These are phyloP conservation scores for Cantharellus cinnabarinus DNA, from an alignment of 768 basidiomycete species.

Conservation along the genomic window DNA sequence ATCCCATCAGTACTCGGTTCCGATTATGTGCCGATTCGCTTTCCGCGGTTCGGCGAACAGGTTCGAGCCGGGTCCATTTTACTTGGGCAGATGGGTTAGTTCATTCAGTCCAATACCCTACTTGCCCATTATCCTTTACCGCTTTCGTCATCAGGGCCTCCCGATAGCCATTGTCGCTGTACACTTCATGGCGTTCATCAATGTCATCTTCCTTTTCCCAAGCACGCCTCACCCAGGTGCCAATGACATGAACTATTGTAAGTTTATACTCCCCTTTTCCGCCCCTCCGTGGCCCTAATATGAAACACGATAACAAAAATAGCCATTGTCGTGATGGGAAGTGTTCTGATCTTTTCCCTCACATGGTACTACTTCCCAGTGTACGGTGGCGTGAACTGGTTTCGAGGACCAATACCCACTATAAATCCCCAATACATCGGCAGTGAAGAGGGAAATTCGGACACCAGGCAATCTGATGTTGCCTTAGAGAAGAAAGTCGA, in stretches of 20 bases:
- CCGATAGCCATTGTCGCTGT: constrained; percentile 35
- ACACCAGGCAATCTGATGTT: no score
- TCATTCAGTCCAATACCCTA: background rate
- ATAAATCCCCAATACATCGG: no score
- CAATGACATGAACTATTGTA: constrained; percentile 41
- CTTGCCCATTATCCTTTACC: background rate
- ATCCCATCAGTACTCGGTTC: constrained; percentile 22
- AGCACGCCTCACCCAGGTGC: constrained; percentile 25
- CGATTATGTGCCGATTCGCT: constrained; percentile 28
- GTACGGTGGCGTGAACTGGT: no score
- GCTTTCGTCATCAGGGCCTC: constrained; percentile 20
- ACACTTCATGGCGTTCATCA: constrained; percentile 44
- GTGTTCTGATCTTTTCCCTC: no score
- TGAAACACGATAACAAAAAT: no score
- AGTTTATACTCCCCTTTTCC: background rate
- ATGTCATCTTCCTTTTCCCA: constrained; percentile 45
- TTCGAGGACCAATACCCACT: no score
- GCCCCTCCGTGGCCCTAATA: no score
- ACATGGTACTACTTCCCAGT: no score
- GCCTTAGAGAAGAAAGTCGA: no score
- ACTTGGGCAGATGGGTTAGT: constrained; percentile 24
- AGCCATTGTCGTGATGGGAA: no score
- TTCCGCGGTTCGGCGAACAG: constrained; percentile 21
- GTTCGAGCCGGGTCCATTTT: constrained; percentile 35
- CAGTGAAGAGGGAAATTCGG: no score